These are phyloP conservation scores for Rhinocladiella similis DNA, from an alignment of 2,329 filamentous ascomycete genomes.

Conservation along the genomic window DNA sequence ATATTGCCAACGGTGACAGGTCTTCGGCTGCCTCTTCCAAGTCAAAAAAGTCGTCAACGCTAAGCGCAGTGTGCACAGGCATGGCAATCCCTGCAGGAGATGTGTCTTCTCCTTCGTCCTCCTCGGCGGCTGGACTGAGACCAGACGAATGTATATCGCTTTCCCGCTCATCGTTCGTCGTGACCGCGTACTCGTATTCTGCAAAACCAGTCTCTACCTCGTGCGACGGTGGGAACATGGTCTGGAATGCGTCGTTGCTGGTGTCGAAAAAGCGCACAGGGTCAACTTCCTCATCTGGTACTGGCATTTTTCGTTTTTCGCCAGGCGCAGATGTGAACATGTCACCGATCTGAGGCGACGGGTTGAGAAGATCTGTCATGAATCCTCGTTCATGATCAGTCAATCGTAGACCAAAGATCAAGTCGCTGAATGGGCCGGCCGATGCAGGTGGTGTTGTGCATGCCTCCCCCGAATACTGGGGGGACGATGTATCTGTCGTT, in stretches of 20 bases:
- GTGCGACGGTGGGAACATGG: conserved; percentile 1
- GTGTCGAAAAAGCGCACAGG: conserved; percentile 5
- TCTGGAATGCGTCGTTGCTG: conserved; percentile 3
- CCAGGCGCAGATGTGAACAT: background rate
- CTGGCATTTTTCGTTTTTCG: background rate
- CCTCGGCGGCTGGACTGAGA: conserved; percentile 13
- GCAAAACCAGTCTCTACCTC: background rate
- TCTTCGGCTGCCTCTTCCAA: conserved; percentile 13
- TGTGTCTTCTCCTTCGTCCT: conserved; percentile 3
- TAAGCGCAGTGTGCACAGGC: conserved; percentile 13
- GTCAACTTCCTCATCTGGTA: background rate
- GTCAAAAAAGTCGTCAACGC: conserved; percentile 24
- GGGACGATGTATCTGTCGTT: conserved; percentile 13
- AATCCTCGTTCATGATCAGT: conserved; percentile 24
- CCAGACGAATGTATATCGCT: conserved; percentile 23
- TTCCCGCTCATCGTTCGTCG: background rate
- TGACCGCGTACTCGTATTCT: background rate
- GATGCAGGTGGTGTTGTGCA: conserved; percentile 19
- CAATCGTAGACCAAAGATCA: conserved; percentile 20
- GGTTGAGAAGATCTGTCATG: conserved; percentile 21
- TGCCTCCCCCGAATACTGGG: conserved; percentile 6
- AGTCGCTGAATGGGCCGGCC: conserved; percentile 13
- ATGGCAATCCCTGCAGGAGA: conserved; percentile 15
- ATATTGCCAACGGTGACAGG: background rate
- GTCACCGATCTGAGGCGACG: background rate